These are phyloP conservation scores for Ophiostoma ulmi DNA, from an alignment of 2,329 filamentous ascomycete species.

Conservation along the genomic window DNA sequence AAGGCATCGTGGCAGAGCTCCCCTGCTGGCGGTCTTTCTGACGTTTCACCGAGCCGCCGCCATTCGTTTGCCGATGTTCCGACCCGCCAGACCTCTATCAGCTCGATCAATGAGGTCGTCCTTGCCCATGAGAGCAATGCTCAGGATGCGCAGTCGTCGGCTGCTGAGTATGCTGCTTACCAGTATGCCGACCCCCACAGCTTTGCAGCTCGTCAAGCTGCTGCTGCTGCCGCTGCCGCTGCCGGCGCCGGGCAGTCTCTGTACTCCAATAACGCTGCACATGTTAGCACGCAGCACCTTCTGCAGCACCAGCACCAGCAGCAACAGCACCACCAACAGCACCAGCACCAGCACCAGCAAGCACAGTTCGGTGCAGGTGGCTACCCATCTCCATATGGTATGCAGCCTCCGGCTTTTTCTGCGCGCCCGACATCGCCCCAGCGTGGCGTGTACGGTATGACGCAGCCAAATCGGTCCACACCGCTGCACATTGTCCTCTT, in stretches of 20 bases:
- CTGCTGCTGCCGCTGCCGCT: slow-evolving; percentile 18
- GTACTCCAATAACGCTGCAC: slow-evolving; percentile 13
- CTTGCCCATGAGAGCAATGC: slow-evolving; percentile 44
- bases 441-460: slow-evolving; percentile 56
- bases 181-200: slow-evolving; percentile 38
- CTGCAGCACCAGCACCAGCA: slow-evolving; percentile 20
- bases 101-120: slow-evolving; percentile 52
- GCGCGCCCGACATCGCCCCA: slow-evolving; percentile 57
- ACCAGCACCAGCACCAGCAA: slow-evolving; percentile 16
- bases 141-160: slow-evolving; percentile 40
- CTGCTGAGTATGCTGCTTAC: slow-evolving; percentile 40
- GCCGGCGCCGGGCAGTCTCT: slow-evolving; percentile 22
- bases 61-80: slow-evolving; percentile 72
- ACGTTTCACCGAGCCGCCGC: slow-evolving; percentile 67
- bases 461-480: slow-evolving; percentile 60
- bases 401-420: slow-evolving; percentile 41
- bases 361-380: slow-evolving; percentile 32
- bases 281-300: slow-evolving; percentile 19
- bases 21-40: slow-evolving; percentile 56
- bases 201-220: slow-evolving; percentile 34
- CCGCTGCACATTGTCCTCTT: slow-evolving; percentile 86
- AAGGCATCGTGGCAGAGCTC: slow-evolving; percentile 68
- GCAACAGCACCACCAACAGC: slow-evolving; percentile 14
- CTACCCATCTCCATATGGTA: slow-evolving; percentile 46
- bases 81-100: slow-evolving; percentile 59